phyloP scores from a whole-genome alignment of 139 green algal genomes.

The Chloropicon primus region DNA sequence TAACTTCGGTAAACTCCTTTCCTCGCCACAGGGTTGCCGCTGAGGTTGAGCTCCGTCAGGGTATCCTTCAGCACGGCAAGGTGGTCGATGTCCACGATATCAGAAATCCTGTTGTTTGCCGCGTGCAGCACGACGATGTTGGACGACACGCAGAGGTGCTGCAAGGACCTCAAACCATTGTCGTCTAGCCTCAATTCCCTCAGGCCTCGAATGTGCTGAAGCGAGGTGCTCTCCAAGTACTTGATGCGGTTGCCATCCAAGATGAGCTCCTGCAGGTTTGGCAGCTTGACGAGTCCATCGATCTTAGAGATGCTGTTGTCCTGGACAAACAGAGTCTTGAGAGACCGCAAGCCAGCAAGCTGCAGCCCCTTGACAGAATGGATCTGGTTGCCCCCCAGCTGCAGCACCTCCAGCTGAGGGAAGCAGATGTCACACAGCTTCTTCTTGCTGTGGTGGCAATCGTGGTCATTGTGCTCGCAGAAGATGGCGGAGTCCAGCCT shows the following conservation, averaged over 20 bases:
- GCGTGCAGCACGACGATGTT: constrained; percentile 25
- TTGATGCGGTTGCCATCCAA: constrained; percentile 46
- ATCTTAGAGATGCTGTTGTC: constrained; percentile 50
- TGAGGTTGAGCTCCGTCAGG: constrained; percentile 40
- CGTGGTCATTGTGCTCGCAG: not conserved
- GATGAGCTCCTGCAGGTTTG: constrained; percentile 48
- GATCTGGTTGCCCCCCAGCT: constrained; percentile 15
- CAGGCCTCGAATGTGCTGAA: constrained; percentile 26
- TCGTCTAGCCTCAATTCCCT: constrained; percentile 37
- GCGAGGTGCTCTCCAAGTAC: constrained; percentile 26
- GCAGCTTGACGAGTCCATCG: constrained; percentile 41
- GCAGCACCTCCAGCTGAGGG: constrained; percentile 34
- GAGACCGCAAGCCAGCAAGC: not conserved
- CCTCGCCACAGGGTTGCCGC: constrained; percentile 39
- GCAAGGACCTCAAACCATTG: constrained; percentile 37
- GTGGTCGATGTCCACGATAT: constrained; percentile 34
- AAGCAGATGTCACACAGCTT: constrained; percentile 13
- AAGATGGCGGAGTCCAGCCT: constrained; percentile 6
- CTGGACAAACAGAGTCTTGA: constrained; percentile 10
- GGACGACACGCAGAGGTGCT: constrained; percentile 11
- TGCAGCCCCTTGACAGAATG: not conserved
- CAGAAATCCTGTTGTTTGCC: constrained; percentile 42
- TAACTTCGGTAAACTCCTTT: constrained; percentile 38
- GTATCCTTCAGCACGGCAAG: constrained; percentile 18
- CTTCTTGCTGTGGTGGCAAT: not conserved